Conservation (phyloP, 2,329 filamentous ascomycete species). For the Scedosporium apiospermum region DNA sequence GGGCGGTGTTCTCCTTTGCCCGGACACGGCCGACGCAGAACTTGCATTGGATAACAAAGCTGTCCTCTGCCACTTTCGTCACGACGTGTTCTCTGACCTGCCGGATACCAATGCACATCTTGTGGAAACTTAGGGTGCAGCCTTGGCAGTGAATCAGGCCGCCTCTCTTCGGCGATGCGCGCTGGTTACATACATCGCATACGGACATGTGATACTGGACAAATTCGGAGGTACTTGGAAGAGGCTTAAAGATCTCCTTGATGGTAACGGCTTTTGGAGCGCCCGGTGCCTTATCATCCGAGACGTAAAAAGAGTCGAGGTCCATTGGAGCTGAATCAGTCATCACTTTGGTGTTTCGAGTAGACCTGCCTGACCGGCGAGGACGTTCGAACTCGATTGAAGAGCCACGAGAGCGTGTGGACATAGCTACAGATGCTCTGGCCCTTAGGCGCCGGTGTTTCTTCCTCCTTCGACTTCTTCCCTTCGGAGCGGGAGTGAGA, state of each 20-base stretch:
- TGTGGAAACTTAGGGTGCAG: slow-evolving; percentile 77
- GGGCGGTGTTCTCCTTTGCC: slow-evolving; percentile 58
- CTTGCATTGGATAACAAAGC: slow-evolving; percentile 84
- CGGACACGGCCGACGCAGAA: slow-evolving; percentile 64
- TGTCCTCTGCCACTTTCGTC: slow-evolving; percentile 67
- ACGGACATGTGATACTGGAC: slow-evolving; percentile 54
- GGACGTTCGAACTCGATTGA: slow-evolving; percentile 44
- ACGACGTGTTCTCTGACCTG: slow-evolving; percentile 73
- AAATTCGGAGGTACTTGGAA: slow-evolving; percentile 57
- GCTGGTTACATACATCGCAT: slow-evolving; percentile 64
- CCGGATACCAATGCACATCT: slow-evolving; percentile 67
- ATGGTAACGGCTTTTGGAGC: slow-evolving; percentile 52
- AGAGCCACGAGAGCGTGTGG: slow-evolving; percentile 21
- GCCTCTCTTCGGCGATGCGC: slow-evolving; percentile 49
- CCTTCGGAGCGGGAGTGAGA: slow-evolving; percentile 11
- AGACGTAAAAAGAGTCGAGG: slow-evolving; percentile 44
- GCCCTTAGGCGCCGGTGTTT: neutral
- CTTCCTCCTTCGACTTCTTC: neutral
- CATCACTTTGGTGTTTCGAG: slow-evolving; percentile 33
- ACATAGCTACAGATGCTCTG: slow-evolving; percentile 8
- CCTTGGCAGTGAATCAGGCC: slow-evolving; percentile 82
- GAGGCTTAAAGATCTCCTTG: slow-evolving; percentile 61
- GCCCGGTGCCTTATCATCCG: slow-evolving; percentile 33
- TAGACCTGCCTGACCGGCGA: slow-evolving; percentile 39
- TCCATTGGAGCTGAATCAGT: slow-evolving; percentile 45